Evolutionary conservation across 2,329 filamentous ascomycete species (phyloP), one percentile per base, ranked within the genome.

Genomic region (Fusarium sulawesiense): DNA sequence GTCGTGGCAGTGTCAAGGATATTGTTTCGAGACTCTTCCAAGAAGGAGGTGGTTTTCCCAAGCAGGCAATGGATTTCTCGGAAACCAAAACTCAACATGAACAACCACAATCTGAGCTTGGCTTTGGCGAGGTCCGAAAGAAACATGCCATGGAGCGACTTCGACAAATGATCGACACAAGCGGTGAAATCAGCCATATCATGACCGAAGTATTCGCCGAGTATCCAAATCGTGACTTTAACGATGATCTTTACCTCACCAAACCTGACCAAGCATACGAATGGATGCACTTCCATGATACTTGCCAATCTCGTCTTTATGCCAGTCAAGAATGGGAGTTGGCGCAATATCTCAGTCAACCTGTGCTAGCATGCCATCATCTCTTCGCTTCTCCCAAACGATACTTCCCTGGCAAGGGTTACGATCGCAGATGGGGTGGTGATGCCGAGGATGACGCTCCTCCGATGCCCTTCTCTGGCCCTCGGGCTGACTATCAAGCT

Each of bases 251-350:
- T 1, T 91, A 93, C 72, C 89, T 99, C 32, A 92, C 91, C 34
- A 99, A 99, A 77, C 97, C 97, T 0, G 90, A 91, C 71, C 83
- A 87, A 78, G 93, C 93, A 1, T 97, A 97, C 79, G 95, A 98
- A 76, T 99, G 96, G 96, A 87, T 99, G 58, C 86, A 97, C 78
- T 98, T 99, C 80, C 93, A 98, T 79, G 96, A 98, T 75, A 84
- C 85, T 1, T 90, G 97, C 68, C 93, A 93, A 25, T 90, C 91
- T 1, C 89, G 91, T 41, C 86, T 98, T 2, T 97, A 91, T 77
- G 83, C 89, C n/a, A 90, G 88, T 63, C 95, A 98, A 78, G 94
- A 97, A 59, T 99, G 96, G 92, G 96, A 99, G 79, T 83, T 99
- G 18, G 88, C 88, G 1, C 91, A 93, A 0, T 99, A 99, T 78